Percentiles rank a stretch among this genome's conserved stretches.
phyloP scores from a whole-genome alignment of 2,329 filamentous ascomycete species.

The Sarocladium oryzae region DNA sequence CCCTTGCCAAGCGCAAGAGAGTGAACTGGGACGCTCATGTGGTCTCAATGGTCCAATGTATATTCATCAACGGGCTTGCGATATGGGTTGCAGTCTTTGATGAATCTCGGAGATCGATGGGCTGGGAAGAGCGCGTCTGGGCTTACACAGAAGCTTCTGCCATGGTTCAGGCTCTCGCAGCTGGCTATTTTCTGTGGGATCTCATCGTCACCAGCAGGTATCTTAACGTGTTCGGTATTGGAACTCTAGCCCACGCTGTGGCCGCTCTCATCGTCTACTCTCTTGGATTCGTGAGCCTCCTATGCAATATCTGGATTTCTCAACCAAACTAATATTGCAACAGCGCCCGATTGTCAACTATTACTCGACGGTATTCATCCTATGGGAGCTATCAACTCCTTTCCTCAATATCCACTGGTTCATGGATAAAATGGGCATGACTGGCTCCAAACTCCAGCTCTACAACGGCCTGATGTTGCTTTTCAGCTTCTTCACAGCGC shows the following conservation, averaged over 20 bases:
- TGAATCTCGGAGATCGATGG: slow-evolving; percentile 59
- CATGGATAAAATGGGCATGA: slow-evolving; percentile 79
- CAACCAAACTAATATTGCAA: background rate
- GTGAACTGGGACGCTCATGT: slow-evolving; percentile 84
- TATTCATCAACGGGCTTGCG: slow-evolving; percentile 65
- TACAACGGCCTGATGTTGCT: slow-evolving; percentile 72
- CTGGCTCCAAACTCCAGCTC: slow-evolving; percentile 65
- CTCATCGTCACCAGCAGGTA: slow-evolving; percentile 62
- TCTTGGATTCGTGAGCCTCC: slow-evolving; percentile 65
- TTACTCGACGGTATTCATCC: slow-evolving; percentile 74
- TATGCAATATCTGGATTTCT: slow-evolving; percentile 10
- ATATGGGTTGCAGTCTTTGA: slow-evolving; percentile 67
- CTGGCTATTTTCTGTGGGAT: slow-evolving; percentile 84
- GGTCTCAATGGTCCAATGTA: slow-evolving; percentile 73
- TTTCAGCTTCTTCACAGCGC: slow-evolving; percentile 67
- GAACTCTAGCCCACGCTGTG: slow-evolving; percentile 70
- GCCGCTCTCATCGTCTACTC: slow-evolving; percentile 68
- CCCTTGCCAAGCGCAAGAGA: slow-evolving; percentile 54
- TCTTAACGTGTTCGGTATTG: slow-evolving; percentile 66
- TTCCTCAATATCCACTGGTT: slow-evolving; percentile 92
- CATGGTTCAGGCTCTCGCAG: slow-evolving; percentile 68
- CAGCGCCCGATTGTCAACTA: slow-evolving; percentile 80
- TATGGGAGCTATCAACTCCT: slow-evolving; percentile 80
- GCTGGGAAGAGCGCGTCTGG: slow-evolving; percentile 64
- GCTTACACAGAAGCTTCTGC: slow-evolving; percentile 68